Evolutionary conservation across 345 rosid genomes (phyloP).

Genomic region (Eucalyptus regnans): DNA sequence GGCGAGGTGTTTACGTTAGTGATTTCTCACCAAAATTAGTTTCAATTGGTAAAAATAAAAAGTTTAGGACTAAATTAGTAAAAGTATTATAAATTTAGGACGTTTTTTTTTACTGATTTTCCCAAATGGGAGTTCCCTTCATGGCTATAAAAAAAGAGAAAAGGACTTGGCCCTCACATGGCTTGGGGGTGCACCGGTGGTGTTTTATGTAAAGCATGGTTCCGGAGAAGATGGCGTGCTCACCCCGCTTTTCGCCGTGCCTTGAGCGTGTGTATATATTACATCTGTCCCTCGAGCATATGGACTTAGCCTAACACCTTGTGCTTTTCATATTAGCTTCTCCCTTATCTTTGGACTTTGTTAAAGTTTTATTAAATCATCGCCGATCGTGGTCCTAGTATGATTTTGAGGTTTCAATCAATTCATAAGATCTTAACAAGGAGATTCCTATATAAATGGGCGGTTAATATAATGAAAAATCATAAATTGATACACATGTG

Average conservation of each 20-base stretch:
- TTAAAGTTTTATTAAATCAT: too few relatives aligned
- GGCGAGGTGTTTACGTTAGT: rapidly evolving
- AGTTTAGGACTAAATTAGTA: rapidly evolving
- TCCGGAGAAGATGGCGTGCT: not conserved
- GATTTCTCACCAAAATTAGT: rapidly evolving
- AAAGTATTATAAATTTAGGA: too few relatives aligned
- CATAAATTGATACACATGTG: too few relatives aligned
- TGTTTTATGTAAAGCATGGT: not conserved
- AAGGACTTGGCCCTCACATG: not conserved
- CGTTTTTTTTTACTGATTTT: too few relatives aligned
- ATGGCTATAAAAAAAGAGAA: not conserved
- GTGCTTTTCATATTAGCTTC: not conserved
- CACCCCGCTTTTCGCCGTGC: not conserved
- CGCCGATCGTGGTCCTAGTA: too few relatives aligned
- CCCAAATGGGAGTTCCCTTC: not conserved
- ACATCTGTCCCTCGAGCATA: not conserved
- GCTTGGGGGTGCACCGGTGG: not conserved
- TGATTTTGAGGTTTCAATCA: too few relatives aligned
- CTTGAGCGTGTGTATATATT: not conserved
- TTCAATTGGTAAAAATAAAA: rapidly evolving
- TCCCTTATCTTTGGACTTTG: not conserved
- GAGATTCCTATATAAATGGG: too few relatives aligned
- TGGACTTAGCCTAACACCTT: not conserved
- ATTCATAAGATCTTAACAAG: too few relatives aligned
- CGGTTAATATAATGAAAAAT: too few relatives aligned